These are phyloP conservation scores for Starmerella kuoi DNA, from an alignment of 805 yeast species.

Conservation along the genomic window DNA sequence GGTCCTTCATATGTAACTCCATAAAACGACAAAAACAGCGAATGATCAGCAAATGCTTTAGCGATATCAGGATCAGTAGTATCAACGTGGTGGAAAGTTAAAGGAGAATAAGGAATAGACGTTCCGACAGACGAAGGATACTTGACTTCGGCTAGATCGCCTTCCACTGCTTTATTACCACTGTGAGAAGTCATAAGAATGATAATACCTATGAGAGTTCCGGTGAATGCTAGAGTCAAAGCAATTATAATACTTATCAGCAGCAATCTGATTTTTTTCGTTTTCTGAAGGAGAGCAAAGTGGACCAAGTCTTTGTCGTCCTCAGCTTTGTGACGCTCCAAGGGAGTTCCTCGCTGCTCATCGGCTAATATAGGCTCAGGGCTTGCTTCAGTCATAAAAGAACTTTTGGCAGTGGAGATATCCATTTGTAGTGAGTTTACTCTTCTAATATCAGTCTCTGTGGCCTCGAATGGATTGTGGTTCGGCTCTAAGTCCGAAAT, in stretches of 20 bases:
- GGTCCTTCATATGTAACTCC: conserved; percentile 13
- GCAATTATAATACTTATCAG: background rate
- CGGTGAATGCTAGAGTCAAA: conserved; percentile 2
- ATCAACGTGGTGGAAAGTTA: conserved; percentile 3
- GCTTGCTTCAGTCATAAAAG: conserved; percentile 1
- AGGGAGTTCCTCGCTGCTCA: background rate
- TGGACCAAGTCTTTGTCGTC: background rate
- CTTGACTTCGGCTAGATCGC: background rate
- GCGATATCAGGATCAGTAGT: conserved; percentile 6
- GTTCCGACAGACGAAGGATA: background rate
- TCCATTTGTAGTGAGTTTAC: too few species aligned
- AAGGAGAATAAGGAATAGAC: background rate
- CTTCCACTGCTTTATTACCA: background rate
- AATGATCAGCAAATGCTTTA: conserved; percentile 9
- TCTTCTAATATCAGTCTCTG: too few species aligned
- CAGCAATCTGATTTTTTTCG: background rate
- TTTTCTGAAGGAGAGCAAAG: too few species aligned
- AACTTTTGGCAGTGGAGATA: background rate
- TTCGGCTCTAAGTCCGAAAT: too few species aligned
- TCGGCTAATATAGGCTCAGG: conserved; percentile 8
- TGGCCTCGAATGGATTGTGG: too few species aligned
- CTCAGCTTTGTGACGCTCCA: background rate
- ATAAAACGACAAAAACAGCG: conserved; percentile 9
- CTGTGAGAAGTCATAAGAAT: background rate
- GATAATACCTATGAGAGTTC: conserved; percentile 8